These are phyloP conservation scores for Lipomyces yamanashiensis DNA, from an alignment of 805 yeast genomes.

Conservation along the genomic window DNA sequence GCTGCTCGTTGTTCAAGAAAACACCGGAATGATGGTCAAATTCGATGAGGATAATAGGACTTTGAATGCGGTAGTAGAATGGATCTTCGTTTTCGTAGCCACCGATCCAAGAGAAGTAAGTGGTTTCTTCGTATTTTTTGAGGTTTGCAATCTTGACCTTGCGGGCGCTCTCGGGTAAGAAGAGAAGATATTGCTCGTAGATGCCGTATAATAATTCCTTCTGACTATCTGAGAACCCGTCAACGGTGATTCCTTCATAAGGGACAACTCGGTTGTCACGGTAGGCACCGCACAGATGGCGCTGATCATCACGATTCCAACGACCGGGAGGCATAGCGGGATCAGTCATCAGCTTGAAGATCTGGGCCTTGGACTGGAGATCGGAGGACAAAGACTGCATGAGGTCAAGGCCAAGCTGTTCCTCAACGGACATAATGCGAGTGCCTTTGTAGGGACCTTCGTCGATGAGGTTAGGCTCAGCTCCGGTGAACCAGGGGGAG, in stretches of 20 bases:
- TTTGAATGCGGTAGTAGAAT: slow-evolving; percentile 15
- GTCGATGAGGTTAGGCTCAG: slow-evolving; percentile 15
- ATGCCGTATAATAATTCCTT: slow-evolving; percentile 6
- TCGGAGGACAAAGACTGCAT: slow-evolving; percentile 8
- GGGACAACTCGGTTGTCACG: slow-evolving; percentile 12
- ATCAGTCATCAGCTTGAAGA: slow-evolving; percentile 2
- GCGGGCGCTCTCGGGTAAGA: slow-evolving; percentile 9
- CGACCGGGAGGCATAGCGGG: slow-evolving; percentile 11
- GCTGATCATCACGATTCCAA: slow-evolving; percentile 16
- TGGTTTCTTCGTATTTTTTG: not conserved
- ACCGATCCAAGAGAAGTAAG: slow-evolving; percentile 15
- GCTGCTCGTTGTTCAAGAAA: slow-evolving; percentile 9
- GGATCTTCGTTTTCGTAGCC: slow-evolving; percentile 8
- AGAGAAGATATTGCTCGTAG: slow-evolving; percentile 6
- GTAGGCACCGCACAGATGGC: slow-evolving; percentile 14
- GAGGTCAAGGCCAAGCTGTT: slow-evolving; percentile 8
- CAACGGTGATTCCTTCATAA: slow-evolving; percentile 1
- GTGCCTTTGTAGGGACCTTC: slow-evolving; percentile 7
- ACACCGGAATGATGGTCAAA: slow-evolving; percentile 20
- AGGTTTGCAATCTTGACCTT: not conserved
- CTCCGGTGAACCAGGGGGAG: slow-evolving; percentile 16
- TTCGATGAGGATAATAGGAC: slow-evolving; percentile 7
- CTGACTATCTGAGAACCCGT: not conserved
- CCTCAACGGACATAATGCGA: slow-evolving; percentile 7
- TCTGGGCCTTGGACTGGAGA: slow-evolving; percentile 1